Evolutionary conservation across 306 rosid species (phyloP), one percentile per base, ranked within the genome.

Genomic region (Oxytropis ochrocephala): DNA sequence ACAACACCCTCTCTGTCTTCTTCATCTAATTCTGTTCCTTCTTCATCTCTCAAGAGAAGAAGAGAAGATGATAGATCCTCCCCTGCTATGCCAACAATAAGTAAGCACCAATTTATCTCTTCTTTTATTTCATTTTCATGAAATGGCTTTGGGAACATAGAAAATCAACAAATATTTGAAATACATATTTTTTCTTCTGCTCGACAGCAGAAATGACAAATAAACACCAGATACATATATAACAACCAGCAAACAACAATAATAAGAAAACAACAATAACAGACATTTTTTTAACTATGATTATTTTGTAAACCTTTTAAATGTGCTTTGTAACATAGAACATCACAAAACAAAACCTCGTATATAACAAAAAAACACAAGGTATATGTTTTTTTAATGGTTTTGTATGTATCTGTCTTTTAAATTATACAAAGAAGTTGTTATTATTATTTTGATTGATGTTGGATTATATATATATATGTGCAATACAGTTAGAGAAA

Each of bases 31-130:
- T 60, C 39, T 75, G 39, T 7, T 30, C 24, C 35, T 11, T 49
- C 11, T 16, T 74, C 66, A 62, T 78, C 69, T 42, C 33, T 66
- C 35, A 86, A 87, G 66, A 77, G 91, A 81, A 67, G 41, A 7
- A 79, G 91, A 6, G 73, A 76, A 51, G 85, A 69, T 27, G 67
- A 13, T 8, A 24, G n/a, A 21, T 17, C 61, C 6, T 75, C 82
- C n/a, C n/a, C 73, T 65, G 72, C 50, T 46, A 35, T 65, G 29
- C 30, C 66, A 32, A 75, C 38, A 43, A 60, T 30, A 76, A 64
- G 91, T 86, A 73, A 70, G 68, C 49, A 35, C 6, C 35, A 32
- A 62, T 4, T 63, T 69, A 0, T 66, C 18, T 56, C 8, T 7
- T 29, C 13, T 52, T 9, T 7, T 18, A 8, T 21, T 58, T 14